phyloP scores from a whole-genome alignment of 75 land plant species.

The Picea sitchensis region DNA sequence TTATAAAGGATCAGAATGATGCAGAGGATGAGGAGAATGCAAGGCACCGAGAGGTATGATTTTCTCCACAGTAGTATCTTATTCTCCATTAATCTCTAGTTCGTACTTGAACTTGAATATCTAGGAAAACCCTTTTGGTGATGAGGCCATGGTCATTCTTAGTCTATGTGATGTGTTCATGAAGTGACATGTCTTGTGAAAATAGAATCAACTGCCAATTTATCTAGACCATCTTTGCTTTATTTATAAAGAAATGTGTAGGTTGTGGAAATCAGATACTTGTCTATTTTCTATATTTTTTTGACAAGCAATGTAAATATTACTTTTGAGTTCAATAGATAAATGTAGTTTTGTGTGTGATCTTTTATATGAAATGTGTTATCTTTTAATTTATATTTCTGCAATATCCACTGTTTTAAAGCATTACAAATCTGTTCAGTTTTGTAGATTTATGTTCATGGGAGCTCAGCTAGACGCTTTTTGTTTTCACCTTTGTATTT shows the following conservation, averaged over 20 bases:
- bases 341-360: not conserved
- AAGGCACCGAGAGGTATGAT: constrained; percentile 65
- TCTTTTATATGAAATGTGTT: not conserved
- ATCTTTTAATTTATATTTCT: not conserved
- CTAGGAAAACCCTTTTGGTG: not conserved
- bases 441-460: not conserved
- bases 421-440: not conserved
- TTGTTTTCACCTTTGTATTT: not conserved
- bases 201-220: not conserved
- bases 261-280: not conserved
- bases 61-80: not conserved
- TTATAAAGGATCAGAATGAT: constrained; percentile 56
- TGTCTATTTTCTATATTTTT: not conserved
- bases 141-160: not conserved
- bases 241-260: not conserved
- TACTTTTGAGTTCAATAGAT: too few species aligned
- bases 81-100: not conserved
- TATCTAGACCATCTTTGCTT: not conserved
- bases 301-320: too few species aligned
- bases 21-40: constrained; percentile 66
- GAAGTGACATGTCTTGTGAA: not conserved
- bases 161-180: not conserved
- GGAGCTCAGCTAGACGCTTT: not conserved
- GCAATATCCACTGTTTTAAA: not conserved
- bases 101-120: not conserved